Conservation (phyloP, 2,329 filamentous ascomycete species). For the Phyllosticta capitalensis region DNA sequence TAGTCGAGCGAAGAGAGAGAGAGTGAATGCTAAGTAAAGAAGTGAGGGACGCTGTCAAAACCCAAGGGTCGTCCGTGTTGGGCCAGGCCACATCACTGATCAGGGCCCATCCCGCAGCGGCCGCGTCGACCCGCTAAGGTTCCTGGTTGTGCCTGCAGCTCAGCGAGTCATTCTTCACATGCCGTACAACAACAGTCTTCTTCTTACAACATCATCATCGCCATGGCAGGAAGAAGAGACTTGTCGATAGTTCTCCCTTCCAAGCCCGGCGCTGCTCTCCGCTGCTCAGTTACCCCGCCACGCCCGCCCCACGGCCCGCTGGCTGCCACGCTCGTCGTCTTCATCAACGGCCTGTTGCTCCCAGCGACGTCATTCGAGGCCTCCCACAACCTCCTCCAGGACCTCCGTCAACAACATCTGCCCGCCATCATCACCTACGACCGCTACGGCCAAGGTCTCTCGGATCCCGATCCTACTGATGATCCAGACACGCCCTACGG, state of each 20-base stretch:
- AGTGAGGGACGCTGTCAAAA: not conserved
- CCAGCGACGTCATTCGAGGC: conserved; percentile 30
- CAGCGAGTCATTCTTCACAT: not conserved
- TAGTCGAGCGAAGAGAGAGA: not conserved
- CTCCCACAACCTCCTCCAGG: conserved; percentile 23
- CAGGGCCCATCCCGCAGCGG: not conserved
- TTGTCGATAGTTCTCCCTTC: conserved; percentile 23
- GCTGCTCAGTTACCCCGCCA: conserved; percentile 4
- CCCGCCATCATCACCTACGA: conserved; percentile 46
- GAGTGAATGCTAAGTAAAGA: not conserved
- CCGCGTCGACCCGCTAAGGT: not conserved
- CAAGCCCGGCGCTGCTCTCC: conserved; percentile 14
- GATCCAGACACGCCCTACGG: conserved; percentile 27
- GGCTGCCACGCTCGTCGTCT: conserved; percentile 31
- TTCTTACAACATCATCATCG: not conserved
- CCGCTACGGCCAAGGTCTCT: conserved; percentile 48
- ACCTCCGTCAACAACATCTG: conserved; percentile 19
- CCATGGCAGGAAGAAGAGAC: not conserved
- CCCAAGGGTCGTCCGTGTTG: not conserved
- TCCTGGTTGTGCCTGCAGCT: not conserved
- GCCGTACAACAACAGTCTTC: not conserved
- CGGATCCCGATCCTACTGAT: conserved; percentile 36
- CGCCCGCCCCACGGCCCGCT: conserved; percentile 17
- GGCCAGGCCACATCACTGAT: not conserved
- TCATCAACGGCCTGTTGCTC: conserved; percentile 35